Percentiles rank a stretch among this genome's conserved stretches.
Evolutionary conservation across 257 asterid genomes (phyloP).

Genomic region (Rehmannia glutinosa): DNA sequence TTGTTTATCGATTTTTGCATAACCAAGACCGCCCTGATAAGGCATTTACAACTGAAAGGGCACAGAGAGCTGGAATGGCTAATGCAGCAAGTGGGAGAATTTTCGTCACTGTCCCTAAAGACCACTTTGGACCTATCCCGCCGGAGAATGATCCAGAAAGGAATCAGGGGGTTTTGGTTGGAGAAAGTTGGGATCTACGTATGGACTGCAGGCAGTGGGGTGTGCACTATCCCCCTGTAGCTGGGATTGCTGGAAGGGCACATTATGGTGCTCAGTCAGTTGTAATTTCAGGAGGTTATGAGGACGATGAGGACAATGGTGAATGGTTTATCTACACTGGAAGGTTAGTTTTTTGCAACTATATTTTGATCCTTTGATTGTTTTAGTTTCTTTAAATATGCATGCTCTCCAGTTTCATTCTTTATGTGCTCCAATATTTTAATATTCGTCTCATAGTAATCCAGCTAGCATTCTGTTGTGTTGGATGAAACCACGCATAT

Average conservation of each 20-base stretch:
- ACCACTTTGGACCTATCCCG: slow-evolving; percentile 81
- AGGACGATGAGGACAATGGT: slow-evolving; percentile 89
- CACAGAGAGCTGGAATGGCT: slow-evolving; percentile 71
- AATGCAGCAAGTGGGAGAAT: slow-evolving; percentile 82
- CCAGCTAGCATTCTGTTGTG: neutral
- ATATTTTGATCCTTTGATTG: neutral
- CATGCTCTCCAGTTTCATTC: neutral
- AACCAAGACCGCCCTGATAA: slow-evolving; percentile 70
- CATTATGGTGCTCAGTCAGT: slow-evolving; percentile 62
- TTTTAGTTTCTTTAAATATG: neutral
- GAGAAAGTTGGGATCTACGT: slow-evolving; percentile 61
- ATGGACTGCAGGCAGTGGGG: slow-evolving; percentile 80
- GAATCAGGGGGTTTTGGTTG: slow-evolving; percentile 70
- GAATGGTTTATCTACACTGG: slow-evolving; percentile 94
- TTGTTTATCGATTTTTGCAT: slow-evolving; percentile 41
- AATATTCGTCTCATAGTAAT: no score
- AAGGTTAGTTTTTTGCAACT: slow-evolving; percentile 40
- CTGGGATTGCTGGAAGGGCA: slow-evolving; percentile 64
- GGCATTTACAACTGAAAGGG: slow-evolving; percentile 63
- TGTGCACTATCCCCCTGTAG: slow-evolving; percentile 66
- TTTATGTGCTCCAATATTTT: neutral
- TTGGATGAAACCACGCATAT: neutral
- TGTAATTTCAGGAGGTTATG: slow-evolving; percentile 88
- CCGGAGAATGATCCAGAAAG: slow-evolving; percentile 75
- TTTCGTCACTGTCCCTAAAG: slow-evolving; percentile 61